These are phyloP conservation scores for Aspergillus sparsus DNA, from an alignment of 495 filamentous ascomycete species.

Conservation along the genomic window DNA sequence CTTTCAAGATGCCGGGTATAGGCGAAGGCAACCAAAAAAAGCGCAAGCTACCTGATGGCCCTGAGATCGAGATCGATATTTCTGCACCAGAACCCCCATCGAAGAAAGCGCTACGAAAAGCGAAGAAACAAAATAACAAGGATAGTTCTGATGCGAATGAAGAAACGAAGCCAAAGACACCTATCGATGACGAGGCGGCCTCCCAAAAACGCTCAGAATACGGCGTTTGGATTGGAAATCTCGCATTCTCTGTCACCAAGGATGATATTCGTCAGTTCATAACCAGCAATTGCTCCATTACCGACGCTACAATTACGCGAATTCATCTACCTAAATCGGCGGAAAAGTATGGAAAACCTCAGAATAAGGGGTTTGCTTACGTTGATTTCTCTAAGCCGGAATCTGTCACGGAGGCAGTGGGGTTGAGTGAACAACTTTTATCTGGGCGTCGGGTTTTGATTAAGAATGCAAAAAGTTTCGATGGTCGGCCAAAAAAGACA, in stretches of 20 bases:
- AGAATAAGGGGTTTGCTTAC: constrained; percentile 92
- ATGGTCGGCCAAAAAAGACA: constrained; percentile 68
- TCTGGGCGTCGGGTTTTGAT: constrained; percentile 79
- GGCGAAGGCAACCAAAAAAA: constrained; percentile 58
- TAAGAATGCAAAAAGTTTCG: constrained; percentile 84
- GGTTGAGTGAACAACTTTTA: constrained; percentile 76
- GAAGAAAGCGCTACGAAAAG: constrained; percentile 80
- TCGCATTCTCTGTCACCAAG: constrained; percentile 76
- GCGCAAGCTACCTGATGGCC: constrained; percentile 60
- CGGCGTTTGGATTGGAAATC: constrained; percentile 95
- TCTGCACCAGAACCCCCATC: constrained; percentile 86
- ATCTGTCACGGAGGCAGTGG: constrained; percentile 70
- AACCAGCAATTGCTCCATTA: constrained; percentile 65
- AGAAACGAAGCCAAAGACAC: constrained; percentile 35
- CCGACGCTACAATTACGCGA: constrained; percentile 70
- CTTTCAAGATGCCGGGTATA: constrained; percentile 33
- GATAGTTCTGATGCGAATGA: constrained; percentile 33
- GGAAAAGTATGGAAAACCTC: constrained; percentile 50
- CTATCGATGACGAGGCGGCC: constrained; percentile 33
- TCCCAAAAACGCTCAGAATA: constrained; percentile 68
- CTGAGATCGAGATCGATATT: constrained; percentile 87
- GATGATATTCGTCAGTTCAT: constrained; percentile 74
- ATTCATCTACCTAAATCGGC: constrained; percentile 70
- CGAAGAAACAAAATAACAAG: constrained; percentile 67
- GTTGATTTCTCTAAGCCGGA: constrained; percentile 79